phyloP scores from a whole-genome alignment of 2,329 filamentous ascomycete genomes.

The Penicillium sclerotiorum region DNA sequence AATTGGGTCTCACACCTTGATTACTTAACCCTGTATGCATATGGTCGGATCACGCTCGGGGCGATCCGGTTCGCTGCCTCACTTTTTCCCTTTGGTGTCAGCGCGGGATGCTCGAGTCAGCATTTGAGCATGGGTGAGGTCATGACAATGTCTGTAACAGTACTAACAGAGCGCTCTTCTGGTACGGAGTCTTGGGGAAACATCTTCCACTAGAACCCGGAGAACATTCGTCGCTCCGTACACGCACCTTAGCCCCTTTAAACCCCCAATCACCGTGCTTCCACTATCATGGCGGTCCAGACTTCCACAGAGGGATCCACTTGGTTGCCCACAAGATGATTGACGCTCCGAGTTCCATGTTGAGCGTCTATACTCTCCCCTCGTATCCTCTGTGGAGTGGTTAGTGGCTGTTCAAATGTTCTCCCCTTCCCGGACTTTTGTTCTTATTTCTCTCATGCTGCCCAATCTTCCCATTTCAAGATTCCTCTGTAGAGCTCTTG shows the following conservation, averaged over 20 bases:
- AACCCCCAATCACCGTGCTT: too few species aligned
- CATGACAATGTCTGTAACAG: too few species aligned
- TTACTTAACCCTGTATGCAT: conserved; percentile 5
- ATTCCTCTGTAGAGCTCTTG: background rate
- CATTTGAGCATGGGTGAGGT: too few species aligned
- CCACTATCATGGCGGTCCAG: background rate
- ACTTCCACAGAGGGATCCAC: background rate
- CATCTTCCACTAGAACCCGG: too few species aligned
- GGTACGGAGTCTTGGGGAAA: too few species aligned
- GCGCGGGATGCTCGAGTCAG: background rate
- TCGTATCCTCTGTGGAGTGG: conserved; percentile 18
- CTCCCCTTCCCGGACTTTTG: conserved; percentile 18
- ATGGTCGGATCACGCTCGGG: conserved; percentile 22
- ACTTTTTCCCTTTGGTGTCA: conserved; percentile 31
- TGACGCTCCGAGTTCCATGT: conserved; percentile 1
- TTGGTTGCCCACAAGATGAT: background rate
- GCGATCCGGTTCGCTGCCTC: conserved; percentile 44
- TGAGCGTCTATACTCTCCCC: conserved; percentile 1
- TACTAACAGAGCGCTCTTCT: too few species aligned
- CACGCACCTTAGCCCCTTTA: background rate
- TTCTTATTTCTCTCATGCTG: conserved; percentile 11
- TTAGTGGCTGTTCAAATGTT: conserved; percentile 9
- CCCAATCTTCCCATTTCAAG: conserved; percentile 16
- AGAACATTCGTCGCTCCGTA: too few species aligned
- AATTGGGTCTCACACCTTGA: too few species aligned